Evolutionary conservation across 192 early-diverging fungal genomes (phyloP), one percentile per base, ranked within the genome.

Genomic region (Jimgerdemannia flammicorona): DNA sequence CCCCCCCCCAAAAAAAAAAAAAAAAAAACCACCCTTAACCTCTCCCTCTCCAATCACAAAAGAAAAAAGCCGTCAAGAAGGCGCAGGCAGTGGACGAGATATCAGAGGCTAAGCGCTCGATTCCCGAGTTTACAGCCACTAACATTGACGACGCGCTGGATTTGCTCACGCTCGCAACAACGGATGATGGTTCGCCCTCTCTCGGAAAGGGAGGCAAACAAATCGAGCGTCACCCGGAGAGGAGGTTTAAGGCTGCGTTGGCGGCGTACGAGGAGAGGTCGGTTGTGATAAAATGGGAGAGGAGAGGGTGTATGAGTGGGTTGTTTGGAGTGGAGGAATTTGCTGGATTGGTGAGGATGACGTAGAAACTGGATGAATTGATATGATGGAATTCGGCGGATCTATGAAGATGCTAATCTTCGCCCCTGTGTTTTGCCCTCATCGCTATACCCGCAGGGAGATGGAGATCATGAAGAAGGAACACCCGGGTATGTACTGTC

Each of bases 141-240:
- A 93, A 93, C 70, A 88, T 98, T 77, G 95, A 98, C 78, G 94
- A 91, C 74, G 95, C 95, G 14, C 80, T 98, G 4, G 90, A 94
- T 72, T 87, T 96, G 3, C 76, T 98, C 73, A 71, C 80, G 0
- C 40, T 84, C 3, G 73, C 79, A 41, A 75, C 80, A 6, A 75
- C 72, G 9, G 84, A 71, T 3, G 49, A 66, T 39, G 75, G 70
- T 43, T 11, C 73, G n/a, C 70, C 64, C 3, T 76, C 78, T 39
- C 77, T 82, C 20, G 75, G 79, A 64, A 81, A 74, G 59, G 79
- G 70, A 40, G 8, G 14, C 6, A 89, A 89, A 59, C 80, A 86
- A 72, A 81, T 96, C 43, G 96, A 97, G 73, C 88, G 91, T 54
- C 96, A 97, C 81, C 96, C 96, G 8, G 96, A 97, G 83, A 88